Evolutionary conservation across 2,329 filamentous ascomycete species (phyloP), one percentile per base, ranked within the genome.

Genomic region (Xylariaceae sp.): DNA sequence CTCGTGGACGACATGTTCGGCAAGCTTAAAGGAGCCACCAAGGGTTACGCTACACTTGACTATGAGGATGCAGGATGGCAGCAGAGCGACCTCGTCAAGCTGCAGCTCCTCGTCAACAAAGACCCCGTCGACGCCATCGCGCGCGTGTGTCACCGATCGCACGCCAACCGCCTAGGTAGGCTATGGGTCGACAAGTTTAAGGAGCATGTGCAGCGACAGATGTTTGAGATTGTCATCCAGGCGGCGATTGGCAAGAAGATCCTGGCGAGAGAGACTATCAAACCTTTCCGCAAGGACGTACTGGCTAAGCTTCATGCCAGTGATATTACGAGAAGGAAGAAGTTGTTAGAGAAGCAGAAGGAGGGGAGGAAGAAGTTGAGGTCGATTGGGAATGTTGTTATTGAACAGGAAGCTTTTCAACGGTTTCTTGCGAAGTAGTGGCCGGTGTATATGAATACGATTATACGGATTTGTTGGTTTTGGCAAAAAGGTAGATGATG

Each of bases 1-100:
- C 75, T 98, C 4, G 93, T 98, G 1, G 93, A 97, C 57, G 93
- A 98, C 67, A 85, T 98, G 62, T 98, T 98, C 64, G 93, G 93
- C 42, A 96, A 95, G 67, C 75, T 98, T 42, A 98, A 98, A 66
- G 88, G 90, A 29, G 79, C 82, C 0, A 96, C 91, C 2, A 96
- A 95, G 65, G 93, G 93, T 10, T 98, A 98, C 59, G 93, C 93
- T 0, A 93, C 87, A 27, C 78, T 98, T 5, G 93, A 98, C 66
- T 98, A 98, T 64, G 93, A 98, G 69, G 93, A 98, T 58, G 86
- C 90, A 0, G 92, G 88, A 0, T 98, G 90, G 80, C 82, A 85
- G 19, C 71, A 79, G 49, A 88, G 86, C 60, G 82, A 83, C 50
- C 82, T 98, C 33, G 82, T 88, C 50, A 97, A 96, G 67, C 76